phyloP scores from a whole-genome alignment of 257 asterid species.

The Penstemon barbatus region DNA sequence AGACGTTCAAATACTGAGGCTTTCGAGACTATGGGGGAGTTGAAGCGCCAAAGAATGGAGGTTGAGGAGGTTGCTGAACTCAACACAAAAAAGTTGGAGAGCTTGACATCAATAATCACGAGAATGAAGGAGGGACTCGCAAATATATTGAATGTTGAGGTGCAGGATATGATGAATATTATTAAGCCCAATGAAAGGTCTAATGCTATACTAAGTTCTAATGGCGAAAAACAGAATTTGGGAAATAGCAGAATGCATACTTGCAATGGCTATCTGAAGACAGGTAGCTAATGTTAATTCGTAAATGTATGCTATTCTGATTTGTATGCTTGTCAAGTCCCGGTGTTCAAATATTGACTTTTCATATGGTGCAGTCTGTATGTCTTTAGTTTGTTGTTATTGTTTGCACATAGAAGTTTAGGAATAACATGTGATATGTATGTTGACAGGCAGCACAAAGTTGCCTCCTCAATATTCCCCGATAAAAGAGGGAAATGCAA shows the following conservation, averaged over 20 bases:
- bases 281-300: too few species aligned
- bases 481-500: not conserved
- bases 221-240: not conserved
- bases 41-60: constrained; percentile 6
- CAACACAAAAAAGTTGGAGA: constrained; percentile 3
- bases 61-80: constrained; percentile 1
- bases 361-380: too few species aligned
- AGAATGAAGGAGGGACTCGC: not conserved
- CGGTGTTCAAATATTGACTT: too few species aligned
- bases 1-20: not conserved
- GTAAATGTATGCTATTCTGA: too few species aligned
- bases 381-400: too few species aligned
- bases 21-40: constrained; percentile 1
- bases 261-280: too few species aligned
- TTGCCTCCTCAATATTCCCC: not conserved
- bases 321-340: too few species aligned
- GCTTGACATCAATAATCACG: not conserved
- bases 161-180: not conserved
- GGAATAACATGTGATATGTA: too few species aligned
- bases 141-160: not conserved
- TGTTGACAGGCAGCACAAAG: not conserved
- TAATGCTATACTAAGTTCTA: too few species aligned
- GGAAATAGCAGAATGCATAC: too few species aligned
- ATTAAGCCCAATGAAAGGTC: too few species aligned
- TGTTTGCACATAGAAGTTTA: too few species aligned